phyloP scores from a whole-genome alignment of 23 red algal genomes.

The Gracilaria domingensis region DNA sequence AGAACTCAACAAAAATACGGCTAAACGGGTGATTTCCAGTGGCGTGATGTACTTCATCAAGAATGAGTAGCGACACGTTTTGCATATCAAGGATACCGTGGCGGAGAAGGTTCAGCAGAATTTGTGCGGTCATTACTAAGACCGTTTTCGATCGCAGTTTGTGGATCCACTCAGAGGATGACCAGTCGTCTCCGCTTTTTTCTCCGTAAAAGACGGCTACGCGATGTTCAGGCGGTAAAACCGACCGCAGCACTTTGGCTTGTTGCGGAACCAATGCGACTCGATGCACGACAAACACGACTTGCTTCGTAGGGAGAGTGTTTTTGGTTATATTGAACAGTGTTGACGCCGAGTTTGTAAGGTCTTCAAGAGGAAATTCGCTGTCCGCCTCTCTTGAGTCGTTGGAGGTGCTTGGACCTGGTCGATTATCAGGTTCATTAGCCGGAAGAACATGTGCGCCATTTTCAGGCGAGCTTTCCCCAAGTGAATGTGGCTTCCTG shows the following conservation, averaged over 20 bases:
- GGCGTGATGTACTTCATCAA: slow-evolving; percentile 78
- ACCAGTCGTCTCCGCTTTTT: slow-evolving; percentile 55
- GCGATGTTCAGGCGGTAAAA: slow-evolving; percentile 36
- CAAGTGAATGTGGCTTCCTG: not conserved
- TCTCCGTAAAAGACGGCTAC: slow-evolving; percentile 58
- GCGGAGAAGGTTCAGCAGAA: slow-evolving; percentile 67
- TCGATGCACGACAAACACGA: slow-evolving; percentile 69
- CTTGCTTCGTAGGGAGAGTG: not conserved
- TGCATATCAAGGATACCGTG: slow-evolving; percentile 58
- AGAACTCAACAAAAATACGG: slow-evolving; percentile 66
- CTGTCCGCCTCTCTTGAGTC: not conserved
- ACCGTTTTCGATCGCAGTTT: slow-evolving; percentile 51
- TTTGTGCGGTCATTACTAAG: slow-evolving; percentile 70
- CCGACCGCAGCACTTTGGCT: slow-evolving; percentile 21
- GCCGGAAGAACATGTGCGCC: not conserved
- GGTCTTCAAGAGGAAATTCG: not conserved
- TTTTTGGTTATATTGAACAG: not conserved
- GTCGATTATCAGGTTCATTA: not conserved
- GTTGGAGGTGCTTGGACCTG: no score
- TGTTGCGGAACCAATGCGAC: slow-evolving; percentile 68
- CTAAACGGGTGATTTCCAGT: slow-evolving; percentile 65
- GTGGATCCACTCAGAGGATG: slow-evolving; percentile 28
- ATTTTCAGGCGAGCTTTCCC: not conserved
- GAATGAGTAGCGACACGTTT: slow-evolving; percentile 49
- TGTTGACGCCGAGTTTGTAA: not conserved